Evolutionary conservation across 2,329 filamentous ascomycete genomes (phyloP).

Genomic region (Cytospora leucostoma): DNA sequence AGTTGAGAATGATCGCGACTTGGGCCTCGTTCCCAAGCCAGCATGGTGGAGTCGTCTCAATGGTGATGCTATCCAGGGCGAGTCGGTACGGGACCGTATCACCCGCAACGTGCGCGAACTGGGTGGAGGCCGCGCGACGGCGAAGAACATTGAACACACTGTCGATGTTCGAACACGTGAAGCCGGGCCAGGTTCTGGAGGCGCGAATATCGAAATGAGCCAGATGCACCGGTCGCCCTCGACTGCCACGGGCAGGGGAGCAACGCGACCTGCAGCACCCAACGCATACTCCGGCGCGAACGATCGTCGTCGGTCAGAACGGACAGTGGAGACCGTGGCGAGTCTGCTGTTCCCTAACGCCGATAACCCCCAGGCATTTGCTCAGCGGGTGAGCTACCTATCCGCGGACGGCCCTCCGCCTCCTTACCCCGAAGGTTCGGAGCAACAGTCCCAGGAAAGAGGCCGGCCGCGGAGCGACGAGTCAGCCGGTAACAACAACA

Average conservation of each 20-base stretch:
- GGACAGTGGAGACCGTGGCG: constrained; percentile 46
- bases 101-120: constrained; percentile 57
- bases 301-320: constrained; percentile 48
- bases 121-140: constrained; percentile 49
- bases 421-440: constrained; percentile 38
- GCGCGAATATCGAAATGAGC: constrained; percentile 34
- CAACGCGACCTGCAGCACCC: constrained; percentile 30
- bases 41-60: constrained; percentile 65
- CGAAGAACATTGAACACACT: constrained; percentile 42
- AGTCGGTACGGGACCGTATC: constrained; percentile 54
- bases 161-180: constrained; percentile 31
- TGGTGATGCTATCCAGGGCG: constrained; percentile 42
- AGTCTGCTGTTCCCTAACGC: constrained; percentile 52
- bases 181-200: not conserved
- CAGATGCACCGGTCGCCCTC: constrained; percentile 33
- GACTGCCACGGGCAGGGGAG: constrained; percentile 5
- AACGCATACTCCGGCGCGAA: constrained; percentile 45
- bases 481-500: constrained; percentile 7
- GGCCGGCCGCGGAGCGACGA: constrained; percentile 32
- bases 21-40: constrained; percentile 63
- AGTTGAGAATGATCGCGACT: constrained; percentile 56
- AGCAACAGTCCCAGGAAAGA: constrained; percentile 29
- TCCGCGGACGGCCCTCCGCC: constrained; percentile 49
- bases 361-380: constrained; percentile 35
- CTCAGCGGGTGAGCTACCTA: constrained; percentile 42